Base-by-base conservation (phyloP, 2,329 filamentous ascomycete genomes). In the Alternaria gansuensis region DNA sequence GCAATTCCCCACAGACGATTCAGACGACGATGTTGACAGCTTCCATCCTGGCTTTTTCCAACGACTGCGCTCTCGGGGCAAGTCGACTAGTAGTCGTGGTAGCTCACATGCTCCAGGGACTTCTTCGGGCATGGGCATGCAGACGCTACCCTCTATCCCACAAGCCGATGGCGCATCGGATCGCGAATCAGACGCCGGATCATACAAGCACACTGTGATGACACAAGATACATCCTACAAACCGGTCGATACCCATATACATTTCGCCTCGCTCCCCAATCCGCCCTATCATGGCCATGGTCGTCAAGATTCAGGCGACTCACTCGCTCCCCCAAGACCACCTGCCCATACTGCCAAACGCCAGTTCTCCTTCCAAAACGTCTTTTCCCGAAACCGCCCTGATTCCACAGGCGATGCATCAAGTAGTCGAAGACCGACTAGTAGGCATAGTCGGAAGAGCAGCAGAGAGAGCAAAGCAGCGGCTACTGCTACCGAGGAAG, bases 281-380 rank as follows among this genome's bases (percentile, higher is more conserved):
- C 62, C 64, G 4, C 60, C 66, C 7, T 68, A 75, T 10, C 66
- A 6, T 24, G 37, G 74, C 13, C 71, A 77, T 24, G 80, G 66
- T 77, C 48, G 76, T 77, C 49, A 80, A 75, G 63, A 80, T 76
- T 59, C 78, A 77, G 60, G 78, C 73, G 67, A 77, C 5, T 80
- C 77, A 50, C 77, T 83, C 11, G 80, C 78, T 3, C 83, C 87
- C 1, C 88, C 89, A 0, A 76, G 72, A 56, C 76, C 85, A 3
- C 88, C 88, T 1, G 88, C 88, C 4, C 87, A 82, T 56, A 63
- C 75, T 66, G 62, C 77, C 64, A 86, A 90, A 10, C 85, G 94
- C 60, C 92, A 97, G 73, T 99, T 98, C 79, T 96, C 91, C 17
- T 98, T 98, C 82, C 90, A 93, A 65, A 92, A 90, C 65, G 87